Evolutionary conservation across 129 eudicot species (phyloP).

Genomic region (Scalesia atractyloides): DNA sequence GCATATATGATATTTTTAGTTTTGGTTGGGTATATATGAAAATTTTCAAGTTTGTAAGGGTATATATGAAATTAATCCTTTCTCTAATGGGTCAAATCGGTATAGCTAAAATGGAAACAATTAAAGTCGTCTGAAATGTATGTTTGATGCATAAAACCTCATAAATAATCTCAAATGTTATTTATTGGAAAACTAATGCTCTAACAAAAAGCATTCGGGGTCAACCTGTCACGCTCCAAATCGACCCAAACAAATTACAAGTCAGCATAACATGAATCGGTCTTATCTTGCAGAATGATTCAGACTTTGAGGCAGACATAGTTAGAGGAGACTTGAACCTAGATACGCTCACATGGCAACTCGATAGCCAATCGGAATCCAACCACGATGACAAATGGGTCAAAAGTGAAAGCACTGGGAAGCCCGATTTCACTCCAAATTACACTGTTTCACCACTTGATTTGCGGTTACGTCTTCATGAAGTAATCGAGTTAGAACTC

Average conservation of each 20-base stretch:
- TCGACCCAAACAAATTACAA: constrained; percentile 9
- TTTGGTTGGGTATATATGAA: too few species aligned
- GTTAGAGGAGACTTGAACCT: constrained; percentile 46
- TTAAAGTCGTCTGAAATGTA: not conserved
- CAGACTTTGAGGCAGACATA: constrained; percentile 47
- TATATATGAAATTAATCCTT: too few species aligned
- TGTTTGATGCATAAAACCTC: not conserved
- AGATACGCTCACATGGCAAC: constrained; percentile 29
- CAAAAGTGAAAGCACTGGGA: constrained; percentile 32
- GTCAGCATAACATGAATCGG: not conserved
- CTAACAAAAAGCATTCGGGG: not conserved
- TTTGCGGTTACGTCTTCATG: constrained; percentile 62
- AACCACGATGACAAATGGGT: constrained; percentile 29
- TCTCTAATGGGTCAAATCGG: not conserved
- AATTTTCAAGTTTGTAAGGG: too few species aligned
- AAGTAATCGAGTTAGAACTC: constrained; percentile 63
- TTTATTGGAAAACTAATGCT: not conserved
- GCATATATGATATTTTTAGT: too few species aligned
- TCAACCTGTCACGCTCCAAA: not conserved
- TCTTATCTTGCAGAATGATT: constrained; percentile 48
- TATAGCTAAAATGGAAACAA: not conserved
- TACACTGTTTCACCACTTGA: constrained; percentile 64
- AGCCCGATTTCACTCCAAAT: constrained; percentile 37
- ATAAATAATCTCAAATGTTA: not conserved
- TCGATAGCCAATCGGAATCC: constrained; percentile 37